Evolutionary conservation across 345 rosid species (phyloP).

Genomic region (Gossypium bickii): DNA sequence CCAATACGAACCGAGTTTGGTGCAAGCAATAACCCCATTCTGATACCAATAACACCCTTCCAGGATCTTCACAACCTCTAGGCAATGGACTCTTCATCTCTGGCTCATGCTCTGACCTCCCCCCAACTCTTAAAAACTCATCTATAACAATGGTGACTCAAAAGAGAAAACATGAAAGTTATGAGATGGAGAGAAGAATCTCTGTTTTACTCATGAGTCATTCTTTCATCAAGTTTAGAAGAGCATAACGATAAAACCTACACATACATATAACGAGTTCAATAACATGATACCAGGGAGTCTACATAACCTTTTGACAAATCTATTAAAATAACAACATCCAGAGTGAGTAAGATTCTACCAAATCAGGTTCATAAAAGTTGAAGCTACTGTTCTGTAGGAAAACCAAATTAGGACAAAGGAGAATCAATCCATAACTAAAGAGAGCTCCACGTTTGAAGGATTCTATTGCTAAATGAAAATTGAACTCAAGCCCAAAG

Average conservation of each 20-base stretch:
- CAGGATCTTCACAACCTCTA: too few species aligned
- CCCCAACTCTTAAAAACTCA: too few species aligned
- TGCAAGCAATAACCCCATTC: too few species aligned
- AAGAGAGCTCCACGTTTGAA: slow-evolving; percentile 19
- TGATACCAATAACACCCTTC: too few species aligned
- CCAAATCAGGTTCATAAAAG: slow-evolving; percentile 18
- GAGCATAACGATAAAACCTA: not conserved
- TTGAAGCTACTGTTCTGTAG: slow-evolving; percentile 15
- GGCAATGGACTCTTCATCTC: too few species aligned
- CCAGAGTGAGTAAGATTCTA: slow-evolving; percentile 20
- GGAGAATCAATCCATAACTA: slow-evolving; percentile 17
- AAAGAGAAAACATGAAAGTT: not conserved
- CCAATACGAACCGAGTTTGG: too few species aligned
- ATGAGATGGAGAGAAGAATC: not conserved
- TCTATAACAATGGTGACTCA: not conserved
- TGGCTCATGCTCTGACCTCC: too few species aligned
- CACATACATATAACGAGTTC: not conserved
- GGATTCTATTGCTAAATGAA: slow-evolving; percentile 27
- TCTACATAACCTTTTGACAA: not conserved
- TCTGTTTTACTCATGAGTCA: not conserved
- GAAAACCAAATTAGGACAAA: slow-evolving; percentile 19
- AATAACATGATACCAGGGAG: not conserved
- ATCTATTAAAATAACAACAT: slow-evolving; percentile 16
- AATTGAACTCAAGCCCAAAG: slow-evolving; percentile 23
- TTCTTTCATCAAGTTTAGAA: too few species aligned